Percentiles rank a stretch among this genome's conserved stretches.
These are phyloP conservation scores for Trichophyton rubrum DNA, from an alignment of 2,329 filamentous ascomycete genomes.

Conservation along the genomic window DNA sequence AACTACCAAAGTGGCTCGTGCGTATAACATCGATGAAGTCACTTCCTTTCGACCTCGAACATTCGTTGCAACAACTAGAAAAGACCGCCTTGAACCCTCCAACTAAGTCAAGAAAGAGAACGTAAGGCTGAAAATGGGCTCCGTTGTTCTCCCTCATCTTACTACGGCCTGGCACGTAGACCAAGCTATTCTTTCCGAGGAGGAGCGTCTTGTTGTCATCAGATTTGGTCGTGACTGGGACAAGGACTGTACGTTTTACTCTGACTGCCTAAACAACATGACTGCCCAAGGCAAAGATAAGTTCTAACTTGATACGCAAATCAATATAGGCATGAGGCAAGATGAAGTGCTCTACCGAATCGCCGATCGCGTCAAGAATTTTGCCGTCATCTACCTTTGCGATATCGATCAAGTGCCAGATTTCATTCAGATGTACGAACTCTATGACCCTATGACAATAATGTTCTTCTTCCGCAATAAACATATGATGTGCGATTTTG, in stretches of 20 bases:
- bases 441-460: constrained; percentile 84
- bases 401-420: constrained; percentile 77
- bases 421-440: constrained; percentile 91
- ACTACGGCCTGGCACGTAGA: constrained; percentile 95
- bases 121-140: constrained; percentile 47
- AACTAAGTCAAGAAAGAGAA: background rate
- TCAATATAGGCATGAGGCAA: constrained; percentile 50
- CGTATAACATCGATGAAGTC: too few relatives aligned
- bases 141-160: constrained; percentile 83
- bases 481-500: constrained; percentile 89
- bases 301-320: background rate
- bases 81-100: background rate
- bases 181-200: constrained; percentile 82
- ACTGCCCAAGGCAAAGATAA: background rate
- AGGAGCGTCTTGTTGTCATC: constrained; percentile 86
- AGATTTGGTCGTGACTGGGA: constrained; percentile 83
- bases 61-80: too few relatives aligned
- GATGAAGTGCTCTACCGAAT: constrained; percentile 94
- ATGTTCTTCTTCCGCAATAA: constrained; percentile 99
- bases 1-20: too few relatives aligned
- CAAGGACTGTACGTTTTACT: constrained; percentile 45
- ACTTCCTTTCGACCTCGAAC: too few relatives aligned
- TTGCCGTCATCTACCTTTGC: constrained; percentile 68
- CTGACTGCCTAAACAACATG: background rate
- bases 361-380: constrained; percentile 75